Base-by-base conservation (phyloP, 2,329 filamentous ascomycete species). In the Aspergillus udagawae region DNA sequence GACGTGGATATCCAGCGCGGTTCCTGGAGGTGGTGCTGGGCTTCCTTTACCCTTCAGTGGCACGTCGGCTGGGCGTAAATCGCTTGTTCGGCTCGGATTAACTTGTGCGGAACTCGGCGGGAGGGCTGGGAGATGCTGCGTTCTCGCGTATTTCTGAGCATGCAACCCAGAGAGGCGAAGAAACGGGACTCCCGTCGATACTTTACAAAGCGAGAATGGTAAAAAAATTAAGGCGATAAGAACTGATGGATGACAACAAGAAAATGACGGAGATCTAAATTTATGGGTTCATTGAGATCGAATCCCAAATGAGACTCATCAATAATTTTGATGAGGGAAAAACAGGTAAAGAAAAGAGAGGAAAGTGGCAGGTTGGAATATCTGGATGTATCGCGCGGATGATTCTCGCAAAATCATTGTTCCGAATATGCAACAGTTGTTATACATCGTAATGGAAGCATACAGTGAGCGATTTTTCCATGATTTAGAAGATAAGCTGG, bases 61-160 rank as follows among this genome's bases (percentile, higher is more conserved):
- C 32, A 38, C 32, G 32, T 41, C 28, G 60, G 54, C 61, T 66
- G 67, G 64, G 65, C 67, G 68, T 66, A 65, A 68, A 66, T 73
- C 70, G 70, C 71, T 73, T 73, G 71, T 67, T 71, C 71, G 71
- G 70, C 66, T 29, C 70, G 70, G 71, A 73, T 68, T 62, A 73
- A 68, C 67, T 54, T 60, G 53, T 2, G 52, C 66, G 63, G 66
- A 68, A 58, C 55, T 52, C 60, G 63, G 60, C 60, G 57, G 58
- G 55, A 64, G 66, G 70, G 69, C 70, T 71, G 70, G 66, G 61
- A 65, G 68, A 66, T 70, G 67, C 68, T 58, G 63, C 62, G 57
- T 65, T 56, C 59, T 61, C 51, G 70, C 68, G 71, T 73, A 73
- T 64, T 67, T 70, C 65, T 70, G 65, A 70, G 70, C 65, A 72